Base-by-base conservation (phyloP, 2,329 filamentous ascomycete genomes). In the Diaporthe amygdali region DNA sequence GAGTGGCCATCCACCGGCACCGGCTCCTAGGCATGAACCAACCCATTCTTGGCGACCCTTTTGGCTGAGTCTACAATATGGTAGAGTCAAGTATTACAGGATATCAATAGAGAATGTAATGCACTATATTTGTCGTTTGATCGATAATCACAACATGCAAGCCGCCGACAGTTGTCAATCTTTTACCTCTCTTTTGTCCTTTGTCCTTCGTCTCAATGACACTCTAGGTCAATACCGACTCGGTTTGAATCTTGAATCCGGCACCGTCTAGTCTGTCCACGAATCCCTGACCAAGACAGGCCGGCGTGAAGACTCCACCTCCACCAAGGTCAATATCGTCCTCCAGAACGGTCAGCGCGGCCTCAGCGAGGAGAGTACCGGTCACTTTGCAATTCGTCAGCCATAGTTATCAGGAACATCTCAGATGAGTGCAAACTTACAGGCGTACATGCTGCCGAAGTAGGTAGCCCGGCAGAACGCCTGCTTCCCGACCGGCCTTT, bases 241-340 rank as follows among this genome's bases (percentile, higher is more conserved):
- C 86, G 30, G 85, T 84, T 76, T 93, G 88, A 54, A 92, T 84
- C 77, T 88, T 88, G 76, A 95, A 87, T 2, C 92, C 92, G 47
- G 84, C 86, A 41, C 85, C 84, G 44, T 88, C 82, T 49, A 94
- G 76, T 17, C 91, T 85, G 76, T 94, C 89, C 71, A 94, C 83
- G 76, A 89, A 92, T 12, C 85, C 82, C 75, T 92, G 89, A 1
- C 93, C 93, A 2, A 95, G 82, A 68, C 89, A 92, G 0, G 93
- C 91, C 0, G 93, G 90, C 1, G 93, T 95, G 73, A 93, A 89
- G 30, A 94, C 82, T 3, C 93, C 93, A 22, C 93, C 93, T 15
- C 69, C 71, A 1, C 84, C 85, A 15, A 94, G 81, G 44, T 85
- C 80, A 15, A 89, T 81, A 17, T 90, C 86, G 47, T 92, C 91